phyloP scores from a whole-genome alignment of 108 stramenopile species.

The Stephanodiscus minutulus region DNA sequence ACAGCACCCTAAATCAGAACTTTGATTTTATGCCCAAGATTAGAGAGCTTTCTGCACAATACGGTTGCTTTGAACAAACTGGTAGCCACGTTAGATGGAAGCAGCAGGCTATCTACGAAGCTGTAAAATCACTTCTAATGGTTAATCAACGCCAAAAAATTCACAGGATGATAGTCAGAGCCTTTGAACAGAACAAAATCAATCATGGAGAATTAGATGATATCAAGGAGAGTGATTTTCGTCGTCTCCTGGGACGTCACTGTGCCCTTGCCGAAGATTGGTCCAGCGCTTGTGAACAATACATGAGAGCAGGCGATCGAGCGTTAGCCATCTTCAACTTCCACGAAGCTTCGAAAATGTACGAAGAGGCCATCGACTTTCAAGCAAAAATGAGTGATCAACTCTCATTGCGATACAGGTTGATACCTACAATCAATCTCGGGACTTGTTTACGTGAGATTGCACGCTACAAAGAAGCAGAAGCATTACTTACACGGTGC shows the following conservation, averaged over 20 bases:
- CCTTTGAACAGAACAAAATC: constrained; percentile 37
- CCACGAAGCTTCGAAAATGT: constrained; percentile 52
- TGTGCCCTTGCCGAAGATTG: constrained; percentile 53
- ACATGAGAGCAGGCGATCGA: constrained; percentile 46
- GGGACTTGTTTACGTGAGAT: constrained; percentile 48
- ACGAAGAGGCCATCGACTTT: constrained; percentile 49
- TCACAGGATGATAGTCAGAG: constrained; percentile 52
- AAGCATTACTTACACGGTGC: constrained; percentile 49
- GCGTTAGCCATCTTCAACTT: constrained; percentile 49
- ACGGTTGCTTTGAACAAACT: constrained; percentile 42
- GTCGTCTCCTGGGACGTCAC: constrained; percentile 48
- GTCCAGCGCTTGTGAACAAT: constrained; percentile 47
- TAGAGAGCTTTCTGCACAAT: constrained; percentile 32
- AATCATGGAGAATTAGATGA: constrained; percentile 25
- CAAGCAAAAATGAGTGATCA: constrained; percentile 42
- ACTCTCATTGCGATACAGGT: constrained; percentile 33
- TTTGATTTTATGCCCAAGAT: constrained; percentile 50
- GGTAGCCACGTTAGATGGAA: constrained; percentile 49
- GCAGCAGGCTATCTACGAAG: constrained; percentile 58
- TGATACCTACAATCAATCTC: constrained; percentile 50
- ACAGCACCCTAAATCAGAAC: constrained; percentile 31
- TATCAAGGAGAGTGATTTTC: constrained; percentile 43
- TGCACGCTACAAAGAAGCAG: constrained; percentile 53
- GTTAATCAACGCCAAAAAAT: constrained; percentile 51
- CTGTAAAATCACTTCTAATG: constrained; percentile 58